Evolutionary conservation across 495 filamentous ascomycete species (phyloP).

Genomic region (Xylaria castorea): DNA sequence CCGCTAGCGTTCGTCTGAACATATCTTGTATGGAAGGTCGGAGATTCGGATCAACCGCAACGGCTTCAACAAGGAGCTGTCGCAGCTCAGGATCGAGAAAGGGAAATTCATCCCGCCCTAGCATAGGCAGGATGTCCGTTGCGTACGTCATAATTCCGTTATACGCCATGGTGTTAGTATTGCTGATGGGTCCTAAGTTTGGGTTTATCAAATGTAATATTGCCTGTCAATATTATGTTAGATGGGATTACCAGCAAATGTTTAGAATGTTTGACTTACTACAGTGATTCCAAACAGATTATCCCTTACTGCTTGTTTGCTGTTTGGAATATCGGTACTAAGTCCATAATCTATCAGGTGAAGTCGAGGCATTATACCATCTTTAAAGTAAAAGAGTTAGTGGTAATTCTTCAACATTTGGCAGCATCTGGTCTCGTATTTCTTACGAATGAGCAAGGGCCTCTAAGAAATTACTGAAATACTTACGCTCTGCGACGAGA

Average conservation of each 20-base stretch:
- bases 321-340: too few relatives aligned
- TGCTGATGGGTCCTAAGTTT: too few relatives aligned
- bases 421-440: neutral
- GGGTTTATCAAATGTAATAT: neutral
- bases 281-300: neutral
- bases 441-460: too few relatives aligned
- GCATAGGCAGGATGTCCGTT: neutral
- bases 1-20: neutral
- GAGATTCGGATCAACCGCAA: neutral
- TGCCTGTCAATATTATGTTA: neutral
- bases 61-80: neutral
- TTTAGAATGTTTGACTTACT: neutral
- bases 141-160: neutral
- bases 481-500: neutral
- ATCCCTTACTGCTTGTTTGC: neutral
- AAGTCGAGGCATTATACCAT: neutral
- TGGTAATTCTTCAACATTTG: neutral
- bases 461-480: too few relatives aligned
- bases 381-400: neutral
- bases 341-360: constrained; percentile 7
- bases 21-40: neutral
- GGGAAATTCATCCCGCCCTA: neutral
- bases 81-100: constrained; percentile 10
- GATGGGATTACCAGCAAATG: neutral
- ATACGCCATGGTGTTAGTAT: too few relatives aligned